Evolutionary conservation across 2,329 filamentous ascomycete genomes (phyloP).

Genomic region (Verticillium klebahnii): DNA sequence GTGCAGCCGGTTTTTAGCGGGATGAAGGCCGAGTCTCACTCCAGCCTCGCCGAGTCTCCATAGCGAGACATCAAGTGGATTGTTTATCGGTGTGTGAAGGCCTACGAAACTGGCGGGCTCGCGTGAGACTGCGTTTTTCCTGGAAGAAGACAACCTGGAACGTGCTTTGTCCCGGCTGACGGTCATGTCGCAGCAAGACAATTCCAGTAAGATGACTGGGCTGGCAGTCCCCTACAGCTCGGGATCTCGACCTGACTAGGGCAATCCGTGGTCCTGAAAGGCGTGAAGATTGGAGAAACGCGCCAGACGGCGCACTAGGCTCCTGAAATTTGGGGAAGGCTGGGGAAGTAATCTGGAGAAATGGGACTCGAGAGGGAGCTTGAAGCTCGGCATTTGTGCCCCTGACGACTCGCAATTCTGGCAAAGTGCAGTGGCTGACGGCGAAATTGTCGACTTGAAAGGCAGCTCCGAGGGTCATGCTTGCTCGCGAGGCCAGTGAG

Average conservation of each 20-base stretch:
- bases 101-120: background rate
- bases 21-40: background rate
- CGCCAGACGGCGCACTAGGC: background rate
- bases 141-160: background rate
- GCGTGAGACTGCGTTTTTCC: background rate
- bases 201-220: background rate
- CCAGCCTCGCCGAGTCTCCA: background rate
- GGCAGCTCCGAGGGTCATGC: background rate
- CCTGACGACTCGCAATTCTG: background rate
- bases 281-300: background rate
- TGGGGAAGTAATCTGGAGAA: background rate
- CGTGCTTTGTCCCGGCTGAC: background rate
- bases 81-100: background rate
- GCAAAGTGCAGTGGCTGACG: background rate
- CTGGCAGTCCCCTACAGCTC: background rate
- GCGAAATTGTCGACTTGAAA: background rate
- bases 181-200: background rate
- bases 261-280: background rate
- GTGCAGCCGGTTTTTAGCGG: background rate
- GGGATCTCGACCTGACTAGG: background rate
- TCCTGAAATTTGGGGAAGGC: background rate
- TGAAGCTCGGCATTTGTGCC: background rate
- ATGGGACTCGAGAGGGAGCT: background rate
- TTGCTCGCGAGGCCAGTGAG: constrained; percentile 4
- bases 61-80: background rate